These are phyloP conservation scores for Talaromyces adpressus DNA, from an alignment of 495 filamentous ascomycete species.

Conservation along the genomic window DNA sequence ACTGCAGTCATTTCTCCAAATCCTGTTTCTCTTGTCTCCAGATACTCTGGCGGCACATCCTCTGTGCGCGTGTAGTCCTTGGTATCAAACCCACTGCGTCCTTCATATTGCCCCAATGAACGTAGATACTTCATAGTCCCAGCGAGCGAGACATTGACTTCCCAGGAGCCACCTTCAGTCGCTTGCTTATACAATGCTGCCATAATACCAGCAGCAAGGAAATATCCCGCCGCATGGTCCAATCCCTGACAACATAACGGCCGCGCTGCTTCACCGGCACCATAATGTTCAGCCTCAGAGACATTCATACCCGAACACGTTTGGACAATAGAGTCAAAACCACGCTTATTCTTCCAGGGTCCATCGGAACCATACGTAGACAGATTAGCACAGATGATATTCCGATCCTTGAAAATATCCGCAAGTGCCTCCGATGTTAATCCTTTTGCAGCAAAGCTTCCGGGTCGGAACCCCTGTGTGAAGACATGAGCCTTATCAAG, in stretches of 20 bases:
- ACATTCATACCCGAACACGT: slow-evolving; percentile 48
- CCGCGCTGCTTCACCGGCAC: slow-evolving; percentile 55
- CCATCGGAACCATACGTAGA: slow-evolving; percentile 50
- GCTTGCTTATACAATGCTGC: slow-evolving; percentile 47
- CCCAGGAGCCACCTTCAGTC: slow-evolving; percentile 48
- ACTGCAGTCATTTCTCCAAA: slow-evolving; percentile 20
- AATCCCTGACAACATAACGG: slow-evolving; percentile 45
- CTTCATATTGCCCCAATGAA: slow-evolving; percentile 16
- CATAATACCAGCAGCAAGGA: slow-evolving; percentile 48
- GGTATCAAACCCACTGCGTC: slow-evolving; percentile 13
- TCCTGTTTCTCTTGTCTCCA: slow-evolving; percentile 14
- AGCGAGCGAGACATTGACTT: slow-evolving; percentile 42
- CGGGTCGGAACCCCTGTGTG: slow-evolving; percentile 53
- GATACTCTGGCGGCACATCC: slow-evolving; percentile 15
- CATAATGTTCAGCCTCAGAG: slow-evolving; percentile 35
- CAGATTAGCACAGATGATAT: slow-evolving; percentile 54
- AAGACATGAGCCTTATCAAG: slow-evolving; percentile 40
- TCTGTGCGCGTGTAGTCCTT: slow-evolving; percentile 9
- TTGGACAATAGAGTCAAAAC: slow-evolving; percentile 40
- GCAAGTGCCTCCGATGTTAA: slow-evolving; percentile 37
- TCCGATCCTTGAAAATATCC: slow-evolving; percentile 27
- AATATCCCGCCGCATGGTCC: slow-evolving; percentile 57
- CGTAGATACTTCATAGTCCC: slow-evolving; percentile 23
- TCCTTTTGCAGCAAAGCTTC: slow-evolving; percentile 44
- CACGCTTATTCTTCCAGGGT: slow-evolving; percentile 23